Evolutionary conservation across 805 yeast genomes (phyloP).

Genomic region (Metschnikowia dekortorum): DNA sequence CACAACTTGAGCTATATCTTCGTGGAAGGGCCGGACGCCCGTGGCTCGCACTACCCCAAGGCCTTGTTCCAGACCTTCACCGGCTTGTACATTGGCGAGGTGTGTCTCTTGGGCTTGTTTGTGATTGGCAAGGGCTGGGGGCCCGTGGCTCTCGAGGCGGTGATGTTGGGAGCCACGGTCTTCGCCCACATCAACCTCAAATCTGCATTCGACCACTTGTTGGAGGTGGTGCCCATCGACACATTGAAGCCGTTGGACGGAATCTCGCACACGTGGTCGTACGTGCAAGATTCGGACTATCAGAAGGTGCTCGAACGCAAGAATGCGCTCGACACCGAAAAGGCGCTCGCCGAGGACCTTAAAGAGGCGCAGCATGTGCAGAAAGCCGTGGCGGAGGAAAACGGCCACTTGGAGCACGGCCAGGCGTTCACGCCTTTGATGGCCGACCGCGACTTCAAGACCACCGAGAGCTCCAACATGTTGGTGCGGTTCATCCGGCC

Average conservation of each 20-base stretch:
- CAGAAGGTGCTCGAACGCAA: slow-evolving; percentile 26
- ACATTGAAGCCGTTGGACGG: slow-evolving; percentile 79
- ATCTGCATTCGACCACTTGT: slow-evolving; percentile 57
- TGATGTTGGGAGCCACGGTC: slow-evolving; percentile 60
- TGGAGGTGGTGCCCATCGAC: slow-evolving; percentile 60
- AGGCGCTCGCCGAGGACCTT: slow-evolving; percentile 17
- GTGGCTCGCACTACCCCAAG: slow-evolving; percentile 83
- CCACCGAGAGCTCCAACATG: slow-evolving; percentile 33
- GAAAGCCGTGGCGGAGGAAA: slow-evolving; percentile 11
- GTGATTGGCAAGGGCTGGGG: slow-evolving; percentile 95
- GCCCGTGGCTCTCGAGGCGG: slow-evolving; percentile 71
- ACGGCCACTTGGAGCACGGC: slow-evolving; percentile 13
- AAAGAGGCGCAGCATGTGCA: slow-evolving; percentile 19
- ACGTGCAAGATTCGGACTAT: slow-evolving; percentile 31
- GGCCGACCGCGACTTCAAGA: slow-evolving; percentile 60
- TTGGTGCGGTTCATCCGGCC: slow-evolving; percentile 54
- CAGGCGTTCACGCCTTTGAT: slow-evolving; percentile 49
- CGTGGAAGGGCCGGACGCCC: slow-evolving; percentile 62
- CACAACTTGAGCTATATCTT: slow-evolving; percentile 73
- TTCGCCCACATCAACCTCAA: slow-evolving; percentile 65
- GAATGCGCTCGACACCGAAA: slow-evolving; percentile 5
- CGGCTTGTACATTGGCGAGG: slow-evolving; percentile 84
- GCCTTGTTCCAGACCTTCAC: slow-evolving; percentile 85
- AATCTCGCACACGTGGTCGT: slow-evolving; percentile 57
- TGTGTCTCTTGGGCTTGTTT: slow-evolving; percentile 81